These are phyloP conservation scores for Mortierella sp. DNA, from an alignment of 371 early-diverging fungal species.

Conservation along the genomic window DNA sequence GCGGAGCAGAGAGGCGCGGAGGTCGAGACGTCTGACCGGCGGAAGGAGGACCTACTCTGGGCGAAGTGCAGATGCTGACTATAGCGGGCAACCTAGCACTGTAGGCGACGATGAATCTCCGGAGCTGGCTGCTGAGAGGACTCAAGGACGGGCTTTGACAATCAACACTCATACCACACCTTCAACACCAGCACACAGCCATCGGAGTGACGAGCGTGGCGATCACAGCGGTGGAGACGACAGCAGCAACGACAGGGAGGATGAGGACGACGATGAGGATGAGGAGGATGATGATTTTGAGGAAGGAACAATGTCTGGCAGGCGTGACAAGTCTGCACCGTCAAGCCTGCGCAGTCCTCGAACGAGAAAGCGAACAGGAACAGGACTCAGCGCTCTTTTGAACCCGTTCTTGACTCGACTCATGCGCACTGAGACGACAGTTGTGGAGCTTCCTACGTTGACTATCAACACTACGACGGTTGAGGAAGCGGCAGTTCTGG, in stretches of 20 bases:
- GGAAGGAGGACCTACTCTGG: background rate
- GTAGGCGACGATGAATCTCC: background rate
- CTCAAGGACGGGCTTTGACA: background rate
- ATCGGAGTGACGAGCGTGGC: background rate
- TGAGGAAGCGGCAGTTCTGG: slow-evolving; percentile 26
- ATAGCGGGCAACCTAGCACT: slow-evolving; percentile 1
- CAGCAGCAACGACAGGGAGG: background rate
- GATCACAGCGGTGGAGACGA: slow-evolving; percentile 6
- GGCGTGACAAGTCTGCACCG: background rate
- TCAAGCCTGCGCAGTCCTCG: slow-evolving; percentile 32
- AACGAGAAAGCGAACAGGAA: slow-evolving; percentile 34
- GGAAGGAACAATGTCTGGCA: background rate
- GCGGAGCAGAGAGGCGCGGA: slow-evolving; percentile 21
- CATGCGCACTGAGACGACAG: slow-evolving; percentile 36
- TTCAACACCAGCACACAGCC: background rate
- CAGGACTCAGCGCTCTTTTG: slow-evolving; percentile 43
- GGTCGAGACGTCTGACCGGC: slow-evolving; percentile 16
- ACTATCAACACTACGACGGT: slow-evolving; percentile 49
- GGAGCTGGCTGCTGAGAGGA: background rate
- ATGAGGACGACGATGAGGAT: background rate
- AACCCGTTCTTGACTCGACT: slow-evolving; percentile 35
- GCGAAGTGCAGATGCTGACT: background rate
- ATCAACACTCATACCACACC: slow-evolving; percentile 16
- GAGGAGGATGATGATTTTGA: background rate
- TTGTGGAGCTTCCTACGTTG: slow-evolving; percentile 45